A percentile compares a stretch with the other conserved stretches of the same genome.
These are phyloP conservation scores for Aeschynomene evenia DNA, from an alignment of 306 rosid genomes.

Conservation along the genomic window DNA sequence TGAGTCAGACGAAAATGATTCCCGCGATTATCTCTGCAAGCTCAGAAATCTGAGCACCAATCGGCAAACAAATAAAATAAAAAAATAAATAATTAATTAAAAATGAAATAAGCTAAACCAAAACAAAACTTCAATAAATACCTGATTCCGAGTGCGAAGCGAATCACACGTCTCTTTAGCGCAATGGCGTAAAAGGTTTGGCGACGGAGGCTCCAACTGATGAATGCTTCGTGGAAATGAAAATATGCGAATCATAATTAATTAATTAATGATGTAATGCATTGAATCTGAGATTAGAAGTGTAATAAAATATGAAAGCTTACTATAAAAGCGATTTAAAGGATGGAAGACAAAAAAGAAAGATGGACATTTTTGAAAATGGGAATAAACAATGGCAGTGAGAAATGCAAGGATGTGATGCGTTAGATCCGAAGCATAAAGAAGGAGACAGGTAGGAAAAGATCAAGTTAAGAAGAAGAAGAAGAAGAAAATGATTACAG, in stretches of 20 bases:
- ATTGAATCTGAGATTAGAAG: background rate
- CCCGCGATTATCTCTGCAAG: background rate
- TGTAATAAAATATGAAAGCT: background rate
- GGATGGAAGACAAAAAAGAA: background rate
- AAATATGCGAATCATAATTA: background rate
- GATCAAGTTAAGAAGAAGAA: background rate
- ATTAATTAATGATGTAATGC: background rate
- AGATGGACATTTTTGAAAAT: background rate
- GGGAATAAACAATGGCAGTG: background rate
- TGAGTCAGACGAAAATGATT: background rate
- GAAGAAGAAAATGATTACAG: background rate
- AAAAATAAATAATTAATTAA: background rate
- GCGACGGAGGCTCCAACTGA: background rate
- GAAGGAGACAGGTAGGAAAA: background rate
- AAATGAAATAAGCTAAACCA: background rate
- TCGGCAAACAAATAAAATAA: background rate
- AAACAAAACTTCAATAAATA: background rate
- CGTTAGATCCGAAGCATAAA: background rate
- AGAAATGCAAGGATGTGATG: background rate
- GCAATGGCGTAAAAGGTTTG: background rate
- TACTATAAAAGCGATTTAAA: background rate
- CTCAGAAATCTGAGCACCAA: background rate
- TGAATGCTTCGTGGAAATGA: background rate
- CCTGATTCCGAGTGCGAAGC: background rate
- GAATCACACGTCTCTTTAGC: background rate